Evolutionary conservation across 495 filamentous ascomycete genomes (phyloP).

Genomic region (Podospora comata): DNA sequence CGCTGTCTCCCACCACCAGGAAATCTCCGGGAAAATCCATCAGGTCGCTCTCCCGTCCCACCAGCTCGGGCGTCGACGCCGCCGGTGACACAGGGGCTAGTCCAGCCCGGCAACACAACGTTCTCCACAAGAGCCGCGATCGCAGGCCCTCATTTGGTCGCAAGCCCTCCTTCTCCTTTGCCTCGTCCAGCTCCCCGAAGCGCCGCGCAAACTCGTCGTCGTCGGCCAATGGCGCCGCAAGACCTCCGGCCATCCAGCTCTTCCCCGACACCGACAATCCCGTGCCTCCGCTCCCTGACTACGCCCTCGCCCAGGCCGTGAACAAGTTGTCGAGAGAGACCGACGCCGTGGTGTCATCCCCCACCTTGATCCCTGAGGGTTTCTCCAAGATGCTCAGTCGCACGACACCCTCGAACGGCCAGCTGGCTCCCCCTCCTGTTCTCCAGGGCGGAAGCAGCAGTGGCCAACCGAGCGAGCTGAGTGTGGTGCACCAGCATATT

Average conservation of each 20-base stretch:
- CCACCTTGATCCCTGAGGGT: constrained; percentile 33
- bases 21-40: constrained; percentile 18
- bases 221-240: constrained; percentile 23
- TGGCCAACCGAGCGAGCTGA: constrained; percentile 38
- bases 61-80: constrained; percentile 35
- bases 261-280: constrained; percentile 29
- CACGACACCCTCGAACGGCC: constrained; percentile 31
- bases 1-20: constrained; percentile 10
- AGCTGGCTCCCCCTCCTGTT: constrained; percentile 32
- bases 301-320: constrained; percentile 36
- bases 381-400: constrained; percentile 46
- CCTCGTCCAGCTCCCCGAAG: constrained; percentile 41
- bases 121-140: constrained; percentile 46
- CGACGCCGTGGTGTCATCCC: constrained; percentile 33
- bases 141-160: constrained; percentile 45
- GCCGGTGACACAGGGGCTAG: constrained; percentile 12
- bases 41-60: constrained; percentile 31
- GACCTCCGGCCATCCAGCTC: constrained; percentile 14
- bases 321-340: constrained; percentile 34
- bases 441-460: constrained; percentile 24
- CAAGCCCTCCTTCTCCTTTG: constrained; percentile 42
- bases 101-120: constrained; percentile 30
- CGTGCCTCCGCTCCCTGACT: constrained; percentile 38
- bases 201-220: constrained; percentile 38
- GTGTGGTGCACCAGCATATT: constrained; percentile 69